Base-by-base conservation (phyloP, 139 green algal species). In the Tetradesmus obliquus region DNA sequence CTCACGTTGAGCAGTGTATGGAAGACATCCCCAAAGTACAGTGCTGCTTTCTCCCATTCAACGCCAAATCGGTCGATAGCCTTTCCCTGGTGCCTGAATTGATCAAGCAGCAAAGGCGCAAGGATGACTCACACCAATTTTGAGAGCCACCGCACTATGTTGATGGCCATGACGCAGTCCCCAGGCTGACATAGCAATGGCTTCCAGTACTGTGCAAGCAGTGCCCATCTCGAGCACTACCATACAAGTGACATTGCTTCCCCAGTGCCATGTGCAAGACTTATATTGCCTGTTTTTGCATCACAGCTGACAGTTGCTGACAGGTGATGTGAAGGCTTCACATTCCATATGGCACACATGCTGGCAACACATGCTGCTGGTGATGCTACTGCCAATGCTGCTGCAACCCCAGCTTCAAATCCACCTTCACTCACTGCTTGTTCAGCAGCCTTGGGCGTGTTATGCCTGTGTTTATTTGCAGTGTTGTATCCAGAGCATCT, bases 1-100 rank as follows among this genome's bases (percentile, higher is more conserved):
- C 86, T 66, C 32, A 91, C 74, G 54, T 91, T 84, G 13, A 91
- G 54, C 51, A 91, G 74, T 19, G 87, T 91, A 74, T 84, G 72
- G 13, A 91, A 91, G 1, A 85, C 22, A 51, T 91, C 87, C 8
- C 74, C 87, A 45, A 62, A 85, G 54, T 91, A 85, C 17, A 91
- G 19, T 13, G 58, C 45, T 62, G 54, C n/a, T 20, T 76, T 79
- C 24, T 85, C 55, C 69, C 71, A 74, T 51, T 19, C 19, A 3
- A 83, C 57, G 8, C 79, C 71, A 24, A 91, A 84, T 6, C 87
- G 79, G 3, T 86, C 72, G n/a, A 91, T 85, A 15, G 53, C 62
- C 24, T 80, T 80, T n/a, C 85, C 62, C 15, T 89, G 85, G 45
- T 81, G 85, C 82, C 82, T 87, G 82, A 20, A 87, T 17, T 76